Percentiles rank a stretch among this genome's conserved stretches.
Conservation (phyloP, 495 filamentous ascomycete genomes). For the Hypomontagnella monticulosa region DNA sequence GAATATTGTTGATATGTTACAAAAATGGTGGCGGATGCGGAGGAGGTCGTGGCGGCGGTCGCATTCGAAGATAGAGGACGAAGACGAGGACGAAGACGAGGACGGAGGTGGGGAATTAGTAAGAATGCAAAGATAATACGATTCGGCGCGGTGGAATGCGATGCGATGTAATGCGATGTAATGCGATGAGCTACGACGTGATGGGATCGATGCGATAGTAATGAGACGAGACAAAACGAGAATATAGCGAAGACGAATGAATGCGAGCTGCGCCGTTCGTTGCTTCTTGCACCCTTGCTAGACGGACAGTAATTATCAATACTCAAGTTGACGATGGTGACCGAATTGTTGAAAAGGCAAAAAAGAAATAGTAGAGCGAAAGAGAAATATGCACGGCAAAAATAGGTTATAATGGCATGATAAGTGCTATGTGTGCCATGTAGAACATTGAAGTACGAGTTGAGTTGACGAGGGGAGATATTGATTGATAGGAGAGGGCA, state of each 20-base stretch:
- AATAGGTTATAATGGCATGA: slow-evolving; percentile 17
- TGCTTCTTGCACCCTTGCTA: not conserved
- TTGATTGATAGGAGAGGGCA: not conserved
- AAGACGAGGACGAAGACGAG: not conserved
- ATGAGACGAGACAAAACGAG: slow-evolving; percentile 7
- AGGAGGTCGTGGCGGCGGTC: not conserved
- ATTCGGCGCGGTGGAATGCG: slow-evolving; percentile 6
- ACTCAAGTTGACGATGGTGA: slow-evolving; percentile 5
- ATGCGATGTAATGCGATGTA: slow-evolving; percentile 21
- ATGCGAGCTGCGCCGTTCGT: not conserved
- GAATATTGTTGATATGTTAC: too few species aligned
- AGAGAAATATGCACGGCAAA: not conserved
- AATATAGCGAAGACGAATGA: slow-evolving; percentile 11
- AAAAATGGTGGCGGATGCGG: not conserved
- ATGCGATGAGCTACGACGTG: slow-evolving; percentile 17
- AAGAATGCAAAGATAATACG: slow-evolving; percentile 22
- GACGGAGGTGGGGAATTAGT: slow-evolving; percentile 6
- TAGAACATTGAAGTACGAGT: not conserved
- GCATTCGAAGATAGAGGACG: not conserved
- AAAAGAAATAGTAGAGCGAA: not conserved
- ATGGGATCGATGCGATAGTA: slow-evolving; percentile 21
- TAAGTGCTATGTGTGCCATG: slow-evolving; percentile 6
- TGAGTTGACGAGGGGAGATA: not conserved
- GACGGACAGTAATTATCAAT: slow-evolving; percentile 13
- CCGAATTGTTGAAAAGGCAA: not conserved